Conservation (phyloP, 2,329 filamentous ascomycete species). For the Capronia americana region DNA sequence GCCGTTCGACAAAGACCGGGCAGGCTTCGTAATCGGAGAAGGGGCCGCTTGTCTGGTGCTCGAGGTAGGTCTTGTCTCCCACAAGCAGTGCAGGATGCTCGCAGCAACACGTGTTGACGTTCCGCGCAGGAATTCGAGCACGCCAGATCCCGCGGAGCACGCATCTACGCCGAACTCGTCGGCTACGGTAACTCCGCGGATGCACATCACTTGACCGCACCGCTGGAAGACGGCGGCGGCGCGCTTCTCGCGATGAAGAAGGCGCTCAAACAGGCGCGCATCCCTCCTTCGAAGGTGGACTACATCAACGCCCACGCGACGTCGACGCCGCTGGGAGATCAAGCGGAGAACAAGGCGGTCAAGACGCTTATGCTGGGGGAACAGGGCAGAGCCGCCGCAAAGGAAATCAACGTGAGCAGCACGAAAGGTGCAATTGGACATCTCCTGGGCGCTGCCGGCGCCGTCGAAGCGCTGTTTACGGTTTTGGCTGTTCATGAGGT, state of each 20-base stretch:
- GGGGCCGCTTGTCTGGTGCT: constrained; percentile 86
- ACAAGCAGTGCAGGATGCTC: background rate
- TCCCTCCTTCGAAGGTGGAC: constrained; percentile 74
- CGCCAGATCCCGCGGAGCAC: constrained; percentile 76
- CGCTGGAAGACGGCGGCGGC: constrained; percentile 79
- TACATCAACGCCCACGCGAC: constrained; percentile 98
- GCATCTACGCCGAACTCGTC: constrained; percentile 84
- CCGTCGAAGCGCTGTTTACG: constrained; percentile 86
- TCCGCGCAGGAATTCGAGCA: constrained; percentile 74
- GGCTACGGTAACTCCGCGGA: constrained; percentile 93
- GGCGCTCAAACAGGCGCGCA: constrained; percentile 73
- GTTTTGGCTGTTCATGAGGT: constrained; percentile 81
- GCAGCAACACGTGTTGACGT: background rate
- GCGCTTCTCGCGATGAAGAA: constrained; percentile 84
- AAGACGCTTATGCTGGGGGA: constrained; percentile 75
- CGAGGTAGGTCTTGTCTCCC: constrained; percentile 61
- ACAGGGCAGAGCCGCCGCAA: constrained; percentile 66
- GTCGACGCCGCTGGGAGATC: constrained; percentile 69
- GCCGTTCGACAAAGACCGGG: constrained; percentile 80
- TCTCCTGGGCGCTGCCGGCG: constrained; percentile 87
- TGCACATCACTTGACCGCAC: constrained; percentile 92
- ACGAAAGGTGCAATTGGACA: constrained; percentile 95
- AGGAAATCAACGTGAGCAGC: constrained; percentile 81
- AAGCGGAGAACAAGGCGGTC: constrained; percentile 85
- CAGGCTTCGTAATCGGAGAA: constrained; percentile 91